These are phyloP conservation scores for Samsoniella hepiali DNA, from an alignment of 2,329 filamentous ascomycete genomes.

Conservation along the genomic window DNA sequence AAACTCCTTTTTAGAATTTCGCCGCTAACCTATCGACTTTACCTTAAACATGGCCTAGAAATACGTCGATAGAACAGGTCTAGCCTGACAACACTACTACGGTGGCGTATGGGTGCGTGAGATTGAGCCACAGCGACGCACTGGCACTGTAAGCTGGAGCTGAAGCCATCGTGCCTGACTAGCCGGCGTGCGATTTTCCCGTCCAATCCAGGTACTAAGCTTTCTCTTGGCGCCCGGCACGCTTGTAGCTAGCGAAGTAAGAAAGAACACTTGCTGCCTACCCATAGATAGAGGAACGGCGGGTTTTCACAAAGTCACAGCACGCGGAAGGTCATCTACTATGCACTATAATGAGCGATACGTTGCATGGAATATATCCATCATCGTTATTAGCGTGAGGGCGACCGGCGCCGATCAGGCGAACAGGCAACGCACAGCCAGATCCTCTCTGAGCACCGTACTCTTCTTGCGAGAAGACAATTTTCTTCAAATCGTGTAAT, in stretches of 20 bases:
- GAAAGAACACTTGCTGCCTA: background rate
- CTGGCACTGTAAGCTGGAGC: background rate
- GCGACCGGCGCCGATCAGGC: background rate
- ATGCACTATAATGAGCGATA: background rate
- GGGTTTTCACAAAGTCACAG: background rate
- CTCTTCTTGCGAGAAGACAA: too few relatives aligned
- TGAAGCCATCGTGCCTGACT: background rate
- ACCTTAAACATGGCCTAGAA: background rate
- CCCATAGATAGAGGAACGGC: background rate
- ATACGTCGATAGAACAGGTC: background rate
- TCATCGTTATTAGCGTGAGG: background rate
- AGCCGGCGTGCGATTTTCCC: background rate
- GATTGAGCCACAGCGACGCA: background rate
- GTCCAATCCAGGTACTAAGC: background rate
- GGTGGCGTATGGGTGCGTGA: background rate
- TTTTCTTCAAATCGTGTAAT: too few relatives aligned
- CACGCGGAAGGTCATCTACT: background rate
- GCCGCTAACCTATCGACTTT: too few relatives aligned
- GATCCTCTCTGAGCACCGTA: too few relatives aligned
- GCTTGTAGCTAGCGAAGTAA: background rate
- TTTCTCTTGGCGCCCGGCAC: conserved; percentile 1
- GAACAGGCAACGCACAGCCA: too few relatives aligned
- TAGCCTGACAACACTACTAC: background rate
- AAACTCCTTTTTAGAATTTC: too few relatives aligned
- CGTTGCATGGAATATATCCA: background rate